Percentiles rank a stretch among this genome's conserved stretches.
phyloP scores from a whole-genome alignment of 2,329 filamentous ascomycete genomes.

The Bipolaris cookei region DNA sequence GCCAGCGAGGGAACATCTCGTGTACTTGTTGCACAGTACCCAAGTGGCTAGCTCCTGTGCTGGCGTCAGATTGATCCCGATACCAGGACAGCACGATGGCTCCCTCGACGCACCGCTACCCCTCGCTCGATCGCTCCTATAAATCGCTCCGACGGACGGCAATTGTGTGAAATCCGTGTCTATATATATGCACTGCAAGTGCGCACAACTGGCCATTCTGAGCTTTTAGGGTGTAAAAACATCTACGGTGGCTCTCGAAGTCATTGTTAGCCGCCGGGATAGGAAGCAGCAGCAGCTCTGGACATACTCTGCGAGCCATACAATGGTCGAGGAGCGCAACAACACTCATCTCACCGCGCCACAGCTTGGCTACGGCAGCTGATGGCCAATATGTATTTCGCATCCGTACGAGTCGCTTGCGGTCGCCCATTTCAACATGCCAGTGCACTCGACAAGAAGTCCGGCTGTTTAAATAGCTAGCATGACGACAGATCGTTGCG shows the following conservation, averaged over 20 bases:
- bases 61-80: neutral
- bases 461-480: neutral
- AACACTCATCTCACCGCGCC: neutral
- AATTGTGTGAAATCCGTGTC: constrained; percentile 1
- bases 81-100: constrained; percentile 10
- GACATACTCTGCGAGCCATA: neutral
- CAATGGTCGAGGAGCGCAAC: neutral
- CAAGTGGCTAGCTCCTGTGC: neutral
- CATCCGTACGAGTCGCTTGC: neutral
- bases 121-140: constrained; percentile 26
- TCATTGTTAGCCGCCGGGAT: neutral
- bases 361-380: neutral
- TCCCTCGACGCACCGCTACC: constrained; percentile 19
- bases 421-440: neutral
- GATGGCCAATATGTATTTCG: neutral
- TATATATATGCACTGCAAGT: neutral
- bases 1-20: constrained; percentile 3
- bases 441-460: neutral
- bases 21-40: neutral
- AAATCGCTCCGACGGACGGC: constrained; percentile 8
- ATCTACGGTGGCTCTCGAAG: neutral
- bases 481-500: neutral
- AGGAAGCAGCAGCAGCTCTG: constrained; percentile 2
- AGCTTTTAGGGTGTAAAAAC: neutral
- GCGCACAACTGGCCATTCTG: neutral